Base-by-base conservation (phyloP, 2,329 filamentous ascomycete genomes). In the Graphilbum ipis-grandicollis region DNA sequence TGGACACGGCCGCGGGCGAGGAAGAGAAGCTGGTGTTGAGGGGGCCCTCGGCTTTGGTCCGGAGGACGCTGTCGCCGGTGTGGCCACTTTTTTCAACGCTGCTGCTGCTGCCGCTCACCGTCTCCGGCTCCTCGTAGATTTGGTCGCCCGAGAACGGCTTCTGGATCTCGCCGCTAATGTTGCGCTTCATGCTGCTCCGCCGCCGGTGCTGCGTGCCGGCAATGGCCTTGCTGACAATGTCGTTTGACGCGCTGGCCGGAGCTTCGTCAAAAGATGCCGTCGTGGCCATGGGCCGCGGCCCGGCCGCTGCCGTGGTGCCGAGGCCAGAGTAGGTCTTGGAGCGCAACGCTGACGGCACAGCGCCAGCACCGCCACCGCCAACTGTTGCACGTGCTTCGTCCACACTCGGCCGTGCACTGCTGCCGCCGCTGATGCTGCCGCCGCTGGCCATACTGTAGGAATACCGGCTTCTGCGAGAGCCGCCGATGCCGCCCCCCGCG, bases 61-160 rank as follows among this genome's bases (percentile, higher is more conserved):
- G 65, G 29, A 79, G 35, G 4, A 36, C 38, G 15, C 36, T 36
- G 39, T 28, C 14, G 39, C 35, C 14, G 26, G 18, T 6, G 14
- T 15, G 5, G 34, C 15, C n/a, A 17, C 17, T 31, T 44, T 46
- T 13, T 50, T 48, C 3, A 51, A 38, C 37, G 52, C n/a, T n/a
- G n/a, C n/a, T n/a, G n/a, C n/a, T n/a, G n/a, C n/a, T n/a, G n/a
- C n/a, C n/a, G n/a, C n/a, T 46, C 22, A 52, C 46, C n/a, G 47
- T 63, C 48, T 80, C 73, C 1, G 83, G 80, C 52, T 94, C 88
- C 54, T 94, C 86, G 65, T 84, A 94, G 42, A 94, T 86, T 50
- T 82, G 75, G 51, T 85, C 79, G 25, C 76, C 72, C 2, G 76
- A 78, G 51, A 83, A 85, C 2, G 75, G 68, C 37, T 65, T 70